Percentiles rank a stretch among this genome's conserved stretches.
Conservation (phyloP, 176 grass and related monocot genomes). For the Lolium perenne region DNA sequence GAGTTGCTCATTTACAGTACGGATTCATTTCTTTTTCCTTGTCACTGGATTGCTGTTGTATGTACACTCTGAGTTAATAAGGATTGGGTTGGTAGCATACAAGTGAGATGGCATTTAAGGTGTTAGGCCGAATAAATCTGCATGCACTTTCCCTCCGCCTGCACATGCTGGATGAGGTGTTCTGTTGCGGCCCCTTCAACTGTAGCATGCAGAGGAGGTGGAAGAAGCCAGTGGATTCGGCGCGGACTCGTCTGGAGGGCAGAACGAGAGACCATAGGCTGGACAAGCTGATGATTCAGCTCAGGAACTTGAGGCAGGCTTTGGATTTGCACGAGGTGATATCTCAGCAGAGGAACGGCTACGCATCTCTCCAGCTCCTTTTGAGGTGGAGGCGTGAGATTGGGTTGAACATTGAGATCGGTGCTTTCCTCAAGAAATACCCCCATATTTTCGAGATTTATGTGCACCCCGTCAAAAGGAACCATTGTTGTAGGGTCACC, state of each 20-base stretch:
- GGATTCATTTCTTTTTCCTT: not conserved
- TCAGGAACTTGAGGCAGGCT: conserved; percentile 59
- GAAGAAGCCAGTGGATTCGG: conserved; percentile 66
- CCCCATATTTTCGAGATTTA: conserved; percentile 65
- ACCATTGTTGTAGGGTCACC: conserved; percentile 56
- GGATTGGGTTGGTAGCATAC: not conserved
- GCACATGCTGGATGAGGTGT: not conserved
- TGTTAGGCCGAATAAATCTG: conserved; percentile 10
- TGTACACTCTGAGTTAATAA: not conserved
- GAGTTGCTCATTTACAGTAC: not conserved
- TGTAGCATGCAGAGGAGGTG: conserved; percentile 50
- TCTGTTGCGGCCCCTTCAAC: conserved; percentile 39
- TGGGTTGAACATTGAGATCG: conserved; percentile 55
- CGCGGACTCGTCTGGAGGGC: conserved; percentile 57
- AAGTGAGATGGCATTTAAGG: not conserved
- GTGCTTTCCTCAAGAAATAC: conserved; percentile 66
- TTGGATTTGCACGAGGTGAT: conserved; percentile 57
- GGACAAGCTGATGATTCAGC: conserved; percentile 62
- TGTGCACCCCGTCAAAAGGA: conserved; percentile 55
- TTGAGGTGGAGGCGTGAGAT: conserved; percentile 59
- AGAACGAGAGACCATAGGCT: conserved; percentile 69
- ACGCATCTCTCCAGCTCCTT: conserved; percentile 68
- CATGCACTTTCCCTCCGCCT: not conserved
- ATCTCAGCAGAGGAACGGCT: conserved; percentile 61
- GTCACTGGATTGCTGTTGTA: not conserved